phyloP scores from a whole-genome alignment of 768 basidiomycete species.

The Tephrocybe sp. region DNA sequence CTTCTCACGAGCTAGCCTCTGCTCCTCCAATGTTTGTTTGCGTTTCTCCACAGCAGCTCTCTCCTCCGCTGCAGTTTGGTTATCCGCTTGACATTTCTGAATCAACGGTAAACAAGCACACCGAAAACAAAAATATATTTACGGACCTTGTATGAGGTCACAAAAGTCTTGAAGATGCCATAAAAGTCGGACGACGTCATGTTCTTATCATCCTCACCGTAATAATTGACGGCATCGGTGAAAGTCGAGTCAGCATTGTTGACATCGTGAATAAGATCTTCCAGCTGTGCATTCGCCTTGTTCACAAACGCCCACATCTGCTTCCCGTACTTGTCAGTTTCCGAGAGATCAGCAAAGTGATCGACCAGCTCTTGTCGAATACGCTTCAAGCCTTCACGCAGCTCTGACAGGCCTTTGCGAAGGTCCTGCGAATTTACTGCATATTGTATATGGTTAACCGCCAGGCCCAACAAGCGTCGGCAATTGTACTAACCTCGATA shows the following conservation, averaged over 20 bases:
- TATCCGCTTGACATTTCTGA: slow-evolving; percentile 87
- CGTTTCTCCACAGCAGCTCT: slow-evolving; percentile 65
- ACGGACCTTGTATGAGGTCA: slow-evolving; percentile 82
- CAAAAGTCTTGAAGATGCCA: slow-evolving; percentile 95
- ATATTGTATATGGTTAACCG: slow-evolving; percentile 10
- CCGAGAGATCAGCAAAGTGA: slow-evolving; percentile 71
- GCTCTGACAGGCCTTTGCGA: slow-evolving; percentile 67
- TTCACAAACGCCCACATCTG: slow-evolving; percentile 92
- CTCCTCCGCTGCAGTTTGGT: slow-evolving; percentile 72
- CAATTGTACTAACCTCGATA: slow-evolving; percentile 70
- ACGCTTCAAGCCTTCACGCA: slow-evolving; percentile 71
- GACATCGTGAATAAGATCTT: slow-evolving; percentile 84
- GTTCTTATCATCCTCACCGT: slow-evolving; percentile 89
- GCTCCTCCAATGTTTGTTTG: slow-evolving; percentile 62
- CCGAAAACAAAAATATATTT: neutral
- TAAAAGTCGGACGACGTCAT: slow-evolving; percentile 92
- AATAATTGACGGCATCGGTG: slow-evolving; percentile 83
- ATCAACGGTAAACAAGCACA: neutral
- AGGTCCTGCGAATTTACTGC: slow-evolving; percentile 86
- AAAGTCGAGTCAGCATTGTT: slow-evolving; percentile 83
- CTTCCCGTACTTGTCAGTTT: slow-evolving; percentile 75
- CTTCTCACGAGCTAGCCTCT: slow-evolving; percentile 53
- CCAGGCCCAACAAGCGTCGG: neutral
- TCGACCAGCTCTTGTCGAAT: slow-evolving; percentile 80
- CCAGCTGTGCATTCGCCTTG: slow-evolving; percentile 69